phyloP scores from a whole-genome alignment of 306 rosid genomes.

The Citrullus amarus region DNA sequence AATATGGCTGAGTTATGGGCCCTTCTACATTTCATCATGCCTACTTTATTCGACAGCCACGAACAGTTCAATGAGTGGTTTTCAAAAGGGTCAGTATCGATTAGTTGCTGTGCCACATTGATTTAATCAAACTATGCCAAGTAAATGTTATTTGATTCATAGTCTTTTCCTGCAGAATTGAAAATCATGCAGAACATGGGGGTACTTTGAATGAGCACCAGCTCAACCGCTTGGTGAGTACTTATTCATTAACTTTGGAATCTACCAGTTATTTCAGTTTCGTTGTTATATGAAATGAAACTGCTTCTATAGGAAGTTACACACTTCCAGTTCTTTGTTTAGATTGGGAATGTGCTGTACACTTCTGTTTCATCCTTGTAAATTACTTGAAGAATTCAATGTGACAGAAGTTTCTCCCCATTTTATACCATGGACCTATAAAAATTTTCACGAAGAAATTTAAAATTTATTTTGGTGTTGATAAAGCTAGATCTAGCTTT shows the following conservation, averaged over 20 bases:
- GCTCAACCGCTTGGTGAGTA: slow-evolving; percentile 86
- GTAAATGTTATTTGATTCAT: not conserved
- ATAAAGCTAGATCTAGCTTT: slow-evolving; percentile 2
- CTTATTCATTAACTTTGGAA: slow-evolving; percentile 2
- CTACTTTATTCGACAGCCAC: slow-evolving; percentile 93
- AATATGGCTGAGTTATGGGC: slow-evolving; percentile 99
- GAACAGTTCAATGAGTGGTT: slow-evolving; percentile 99
- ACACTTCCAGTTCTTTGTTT: not conserved
- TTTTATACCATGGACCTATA: not conserved
- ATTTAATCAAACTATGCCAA: not conserved
- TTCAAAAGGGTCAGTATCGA: slow-evolving; percentile 78
- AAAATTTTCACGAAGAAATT: not conserved
- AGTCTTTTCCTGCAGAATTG: slow-evolving; percentile 44
- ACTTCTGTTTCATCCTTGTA: not conserved
- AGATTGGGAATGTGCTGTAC: not conserved
- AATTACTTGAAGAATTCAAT: not conserved
- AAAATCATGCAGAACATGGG: slow-evolving; percentile 97
- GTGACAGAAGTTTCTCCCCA: not conserved
- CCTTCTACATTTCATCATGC: slow-evolving; percentile 95
- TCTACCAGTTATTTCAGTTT: not conserved
- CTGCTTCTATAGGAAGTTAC: not conserved
- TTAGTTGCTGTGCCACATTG: slow-evolving; percentile 2
- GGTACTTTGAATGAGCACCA: slow-evolving; percentile 98
- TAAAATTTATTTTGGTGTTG: not conserved
- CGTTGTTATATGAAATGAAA: not conserved